Conservation (phyloP, 805 yeast species). For the Spathaspora passalidarum region DNA sequence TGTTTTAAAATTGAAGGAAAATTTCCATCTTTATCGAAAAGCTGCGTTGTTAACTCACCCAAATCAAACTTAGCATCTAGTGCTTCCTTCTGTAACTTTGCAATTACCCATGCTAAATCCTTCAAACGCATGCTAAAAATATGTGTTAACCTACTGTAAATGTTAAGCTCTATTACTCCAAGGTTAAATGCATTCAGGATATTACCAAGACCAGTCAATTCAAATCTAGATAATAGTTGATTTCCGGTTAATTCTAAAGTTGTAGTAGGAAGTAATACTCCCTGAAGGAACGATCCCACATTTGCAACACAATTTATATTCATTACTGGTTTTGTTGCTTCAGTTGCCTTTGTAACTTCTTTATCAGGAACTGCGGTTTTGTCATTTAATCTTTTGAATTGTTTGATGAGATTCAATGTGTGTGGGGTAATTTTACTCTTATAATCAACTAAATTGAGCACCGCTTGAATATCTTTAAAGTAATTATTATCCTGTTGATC, state of each 20-base stretch:
- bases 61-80: constrained; percentile 4
- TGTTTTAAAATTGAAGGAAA: constrained; percentile 10
- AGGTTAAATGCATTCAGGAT: constrained; percentile 2
- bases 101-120: not conserved
- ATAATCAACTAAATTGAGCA: constrained; percentile 15
- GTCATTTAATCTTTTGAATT: not conserved
- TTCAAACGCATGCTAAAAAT: constrained; percentile 3
- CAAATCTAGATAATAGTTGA: constrained; percentile 1
- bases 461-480: constrained; percentile 7
- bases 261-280: constrained; percentile 5
- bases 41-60: constrained; percentile 1
- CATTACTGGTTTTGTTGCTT: not conserved
- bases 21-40: constrained; percentile 7
- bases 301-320: not conserved
- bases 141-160: constrained; percentile 6
- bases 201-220: not conserved
- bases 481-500: not conserved
- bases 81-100: not conserved
- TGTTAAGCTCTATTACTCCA: constrained; percentile 2
- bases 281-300: constrained; percentile 6
- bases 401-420: constrained; percentile 5
- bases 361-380: not conserved
- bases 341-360: not conserved
- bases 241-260: constrained; percentile 4
- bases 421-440: constrained; percentile 18